Evolutionary conservation across 768 basidiomycete genomes (phyloP), one percentile per base, ranked within the genome.

Genomic region (Suillus cothurnatus): DNA sequence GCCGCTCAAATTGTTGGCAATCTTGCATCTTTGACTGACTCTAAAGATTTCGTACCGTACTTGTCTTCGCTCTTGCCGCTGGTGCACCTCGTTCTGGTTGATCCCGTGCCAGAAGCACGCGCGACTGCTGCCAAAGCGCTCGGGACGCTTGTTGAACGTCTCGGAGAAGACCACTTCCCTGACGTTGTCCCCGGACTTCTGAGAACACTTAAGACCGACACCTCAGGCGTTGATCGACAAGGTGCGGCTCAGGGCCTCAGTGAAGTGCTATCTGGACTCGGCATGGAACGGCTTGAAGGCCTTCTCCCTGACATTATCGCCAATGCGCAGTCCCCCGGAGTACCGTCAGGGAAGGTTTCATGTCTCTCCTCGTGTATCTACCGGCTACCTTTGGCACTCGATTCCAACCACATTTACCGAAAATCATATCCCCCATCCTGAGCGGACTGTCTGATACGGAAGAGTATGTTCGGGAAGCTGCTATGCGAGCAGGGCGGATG

Each of bases 401-500:
- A 52, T 99, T 99, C 86, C 89, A 95, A 68, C 97, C 96, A 1
- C 96, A 99, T 79, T 81, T 99, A 11, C 92, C 94, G 8, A 93
- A 94, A 77, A 97, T 99, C 73, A 93, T 99, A 50, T 81, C 91
- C 12, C 97, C 97, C 0, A 97, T 99, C 68, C 83, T 99, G 39
- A 87, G 87, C 53, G 97, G 97, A 67, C 80, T 99, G 43, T 90
- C 97, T 0, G 97, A 99, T 72, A 82, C 88, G 8, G 96, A 97
- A 70, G 97, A 98, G 79, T 95, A 92, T 72, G 97, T 99, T 12
- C 85, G 97, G 31, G 96, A 99, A 68, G 96, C 97, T 14, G 95
- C 97, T 6, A 98, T 99, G 96, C 88, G 94, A 41, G 96, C 97
- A n/a, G 96, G 97, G 64, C 85, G 97, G 68, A 99, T 99, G 95